Base-by-base conservation (phyloP, 331 rosid species). In the Stylosanthes scabra region DNA sequence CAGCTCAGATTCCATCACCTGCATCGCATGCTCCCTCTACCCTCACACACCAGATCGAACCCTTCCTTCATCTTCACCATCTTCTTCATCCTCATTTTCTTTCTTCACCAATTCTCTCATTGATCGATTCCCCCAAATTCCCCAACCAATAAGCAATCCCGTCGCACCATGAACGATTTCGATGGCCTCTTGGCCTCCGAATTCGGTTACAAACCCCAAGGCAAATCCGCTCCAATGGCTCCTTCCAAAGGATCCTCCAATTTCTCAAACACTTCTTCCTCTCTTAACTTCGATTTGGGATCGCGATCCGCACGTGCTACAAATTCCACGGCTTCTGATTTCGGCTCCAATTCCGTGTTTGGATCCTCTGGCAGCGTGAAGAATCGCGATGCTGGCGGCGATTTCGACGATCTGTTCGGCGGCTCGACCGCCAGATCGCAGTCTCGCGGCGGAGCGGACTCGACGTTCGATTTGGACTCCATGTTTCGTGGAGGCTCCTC, bases 161-260 rank as follows among this genome's bases (percentile, higher is more conserved):
- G 16, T 34, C 70, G 20, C 34, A 7, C 76, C 74, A 89, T 91
- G 97, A 89, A 86, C 90, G 96, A 91, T 81, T 86, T 89, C 80
- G 89, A 89, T 79, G 93, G 91, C 59, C 90, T 91, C 75, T 66
- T 91, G 41, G 80, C 83, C 64, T 54, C 93, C 76, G 96, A 91
- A 80, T 91, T 54, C 66, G 93, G 90, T 5, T 77, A 87, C 88
- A 91, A 91, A 74, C 85, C 90, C 1, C 89, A 91, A 6, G 95
- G 90, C 3, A 89, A 91, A 68, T 77, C 91, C 16, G 88, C 85
- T 5, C 93, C 97, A 68, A 87, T 91, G 93, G 86, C 96, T 40
- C 81, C 88, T 37, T 59, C 91, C 44, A 89, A 86, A 77, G 70
- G 69, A 31, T 76, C 85, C 39, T 78, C 97, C 8, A 66, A 70